Evolutionary conservation across 352 stramenopile genomes (phyloP).

Genomic region (Pythium apleroticum): DNA sequence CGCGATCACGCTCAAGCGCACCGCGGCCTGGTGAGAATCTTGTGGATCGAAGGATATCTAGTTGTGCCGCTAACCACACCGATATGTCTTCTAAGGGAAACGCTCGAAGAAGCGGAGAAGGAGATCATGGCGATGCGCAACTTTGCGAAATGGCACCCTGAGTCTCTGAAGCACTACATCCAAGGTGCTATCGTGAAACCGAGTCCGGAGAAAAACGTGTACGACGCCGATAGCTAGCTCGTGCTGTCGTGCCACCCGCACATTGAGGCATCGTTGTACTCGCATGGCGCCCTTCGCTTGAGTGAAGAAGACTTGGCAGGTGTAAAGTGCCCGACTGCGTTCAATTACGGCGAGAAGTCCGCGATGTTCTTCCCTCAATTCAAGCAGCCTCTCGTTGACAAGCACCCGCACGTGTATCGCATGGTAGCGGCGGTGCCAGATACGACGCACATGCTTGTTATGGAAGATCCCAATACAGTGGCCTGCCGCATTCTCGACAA

Average conservation of each 20-base stretch:
- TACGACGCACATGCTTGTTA: constrained; percentile 43
- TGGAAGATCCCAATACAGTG: constrained; percentile 39
- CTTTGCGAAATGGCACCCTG: constrained; percentile 44
- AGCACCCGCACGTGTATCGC: constrained; percentile 42
- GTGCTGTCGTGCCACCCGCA: constrained; percentile 31
- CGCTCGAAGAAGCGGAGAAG: constrained; percentile 15
- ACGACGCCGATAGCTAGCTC: background rate
- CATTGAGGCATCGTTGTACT: constrained; percentile 41
- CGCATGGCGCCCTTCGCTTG: constrained; percentile 13
- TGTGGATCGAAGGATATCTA: no score
- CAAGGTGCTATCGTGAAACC: constrained; percentile 39
- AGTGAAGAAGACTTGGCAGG: constrained; percentile 30
- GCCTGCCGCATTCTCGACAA: constrained; percentile 36
- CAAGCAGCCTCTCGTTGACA: constrained; percentile 26
- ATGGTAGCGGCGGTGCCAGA: constrained; percentile 33
- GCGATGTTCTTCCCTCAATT: constrained; percentile 39
- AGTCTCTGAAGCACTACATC: constrained; percentile 31
- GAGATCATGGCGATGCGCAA: constrained; percentile 35
- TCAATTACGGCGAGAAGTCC: constrained; percentile 43
- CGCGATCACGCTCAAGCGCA: constrained; percentile 14
- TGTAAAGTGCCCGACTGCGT: constrained; percentile 26
- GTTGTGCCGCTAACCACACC: background rate
- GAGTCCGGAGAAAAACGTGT: constrained; percentile 14
- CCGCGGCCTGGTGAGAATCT: constrained; percentile 1
- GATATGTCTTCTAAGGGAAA: constrained; percentile 5